Conservation (phyloP, 1,284 basidiomycete species). For the Naganishia sp. region DNA sequence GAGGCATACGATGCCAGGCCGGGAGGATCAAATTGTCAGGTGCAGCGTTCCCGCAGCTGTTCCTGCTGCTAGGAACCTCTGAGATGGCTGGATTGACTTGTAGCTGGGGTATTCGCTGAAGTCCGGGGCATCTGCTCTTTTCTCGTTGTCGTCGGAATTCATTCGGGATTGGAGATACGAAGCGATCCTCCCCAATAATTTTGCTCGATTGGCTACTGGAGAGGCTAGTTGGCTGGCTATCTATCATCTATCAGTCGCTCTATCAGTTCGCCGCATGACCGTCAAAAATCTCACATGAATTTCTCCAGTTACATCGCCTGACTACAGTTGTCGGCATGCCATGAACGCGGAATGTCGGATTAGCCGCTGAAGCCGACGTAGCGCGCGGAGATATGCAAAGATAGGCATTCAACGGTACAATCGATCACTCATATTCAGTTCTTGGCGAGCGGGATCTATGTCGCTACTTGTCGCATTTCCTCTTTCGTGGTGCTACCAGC, state of each 20-base stretch:
- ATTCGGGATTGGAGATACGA: background rate
- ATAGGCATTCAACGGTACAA: constrained; percentile 2
- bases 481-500: background rate
- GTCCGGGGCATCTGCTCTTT: too few relatives aligned
- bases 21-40: too few relatives aligned
- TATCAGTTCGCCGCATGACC: background rate
- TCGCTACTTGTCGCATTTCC: background rate
- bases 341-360: background rate
- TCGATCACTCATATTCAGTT: background rate
- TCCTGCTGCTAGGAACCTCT: too few relatives aligned
- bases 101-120: too few relatives aligned
- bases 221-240: background rate
- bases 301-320: background rate
- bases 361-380: constrained; percentile 17
- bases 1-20: background rate
- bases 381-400: background rate
- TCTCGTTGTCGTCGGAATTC: background rate
- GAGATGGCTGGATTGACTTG: too few relatives aligned
- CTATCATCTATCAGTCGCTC: background rate
- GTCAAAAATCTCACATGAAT: background rate
- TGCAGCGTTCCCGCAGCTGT: too few relatives aligned
- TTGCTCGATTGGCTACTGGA: background rate
- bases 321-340: background rate
- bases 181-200: background rate
- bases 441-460: background rate